These are phyloP conservation scores for Linnemannia schmuckeri DNA, from an alignment of 192 early-diverging fungal species.

Conservation along the genomic window DNA sequence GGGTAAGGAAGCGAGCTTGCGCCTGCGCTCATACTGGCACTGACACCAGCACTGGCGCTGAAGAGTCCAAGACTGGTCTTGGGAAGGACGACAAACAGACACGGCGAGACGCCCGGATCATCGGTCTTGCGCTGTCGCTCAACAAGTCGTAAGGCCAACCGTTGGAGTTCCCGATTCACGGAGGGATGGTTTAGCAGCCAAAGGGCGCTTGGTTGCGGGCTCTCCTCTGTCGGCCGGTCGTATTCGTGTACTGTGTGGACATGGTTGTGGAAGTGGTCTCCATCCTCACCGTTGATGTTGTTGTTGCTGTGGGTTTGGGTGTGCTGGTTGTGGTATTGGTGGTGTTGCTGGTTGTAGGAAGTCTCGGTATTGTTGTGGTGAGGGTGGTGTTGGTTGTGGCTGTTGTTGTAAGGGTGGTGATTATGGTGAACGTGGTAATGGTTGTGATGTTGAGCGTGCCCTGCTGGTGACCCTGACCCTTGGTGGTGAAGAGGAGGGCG, in stretches of 20 bases:
- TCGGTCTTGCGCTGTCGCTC: not conserved
- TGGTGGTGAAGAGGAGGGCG: too few species aligned
- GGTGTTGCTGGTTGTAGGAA: not conserved
- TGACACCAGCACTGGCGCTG: too few species aligned
- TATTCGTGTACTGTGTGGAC: not conserved
- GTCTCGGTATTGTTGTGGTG: too few species aligned
- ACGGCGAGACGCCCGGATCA: constrained; percentile 2
- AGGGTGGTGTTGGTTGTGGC: too few species aligned
- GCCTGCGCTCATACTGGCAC: not conserved
- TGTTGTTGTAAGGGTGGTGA: too few species aligned
- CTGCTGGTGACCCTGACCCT: not conserved
- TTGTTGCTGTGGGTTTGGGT: not conserved
- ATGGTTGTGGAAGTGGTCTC: not conserved
- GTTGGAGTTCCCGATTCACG: not conserved
- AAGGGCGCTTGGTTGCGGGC: not conserved
- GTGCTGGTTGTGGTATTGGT: not conserved
- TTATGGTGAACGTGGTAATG: too few species aligned
- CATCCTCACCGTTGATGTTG: not conserved
- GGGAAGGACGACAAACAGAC: constrained; percentile 44
- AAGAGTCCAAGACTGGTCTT: not conserved
- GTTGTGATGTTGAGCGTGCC: not conserved
- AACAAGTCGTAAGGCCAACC: not conserved
- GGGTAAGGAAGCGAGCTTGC: not conserved
- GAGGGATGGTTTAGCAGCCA: not conserved
- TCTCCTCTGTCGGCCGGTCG: not conserved